Percentiles rank a stretch among this genome's conserved stretches.
Evolutionary conservation across 2,329 filamentous ascomycete species (phyloP).

Genomic region (Graphiopsis chlorocephala): DNA sequence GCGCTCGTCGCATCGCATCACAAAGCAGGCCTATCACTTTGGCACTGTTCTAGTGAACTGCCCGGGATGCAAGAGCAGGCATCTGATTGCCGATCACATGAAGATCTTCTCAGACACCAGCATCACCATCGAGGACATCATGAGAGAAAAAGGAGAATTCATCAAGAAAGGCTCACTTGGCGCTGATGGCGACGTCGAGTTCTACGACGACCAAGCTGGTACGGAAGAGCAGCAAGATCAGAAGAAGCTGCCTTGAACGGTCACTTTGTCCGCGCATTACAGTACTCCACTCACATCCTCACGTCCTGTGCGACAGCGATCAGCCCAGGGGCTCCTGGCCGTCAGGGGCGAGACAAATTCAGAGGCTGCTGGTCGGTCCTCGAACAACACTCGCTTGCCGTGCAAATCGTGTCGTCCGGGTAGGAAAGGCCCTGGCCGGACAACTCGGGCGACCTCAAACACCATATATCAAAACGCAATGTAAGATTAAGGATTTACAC

Average conservation of each 20-base stretch:
- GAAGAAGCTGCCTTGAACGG: constrained; percentile 1
- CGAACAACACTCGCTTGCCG: neutral
- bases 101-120: constrained; percentile 72
- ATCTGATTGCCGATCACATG: constrained; percentile 89
- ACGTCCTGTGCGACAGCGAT: neutral
- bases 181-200: constrained; percentile 83
- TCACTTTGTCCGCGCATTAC: neutral
- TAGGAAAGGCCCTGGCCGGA: neutral
- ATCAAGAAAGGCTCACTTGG: constrained; percentile 70
- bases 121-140: constrained; percentile 73
- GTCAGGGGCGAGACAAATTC: no score
- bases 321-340: neutral
- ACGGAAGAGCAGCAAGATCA: neutral
- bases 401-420: neutral
- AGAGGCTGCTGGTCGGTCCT: neutral
- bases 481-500: no score
- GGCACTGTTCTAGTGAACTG: constrained; percentile 88
- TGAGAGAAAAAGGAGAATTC: constrained; percentile 70
- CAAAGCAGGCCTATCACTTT: constrained; percentile 91
- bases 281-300: neutral
- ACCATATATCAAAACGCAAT: neutral
- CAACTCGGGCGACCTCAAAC: neutral
- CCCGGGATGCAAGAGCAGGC: constrained; percentile 78
- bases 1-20: constrained; percentile 79
- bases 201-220: constrained; percentile 66